Conservation (phyloP, 495 filamentous ascomycete species). For the Penicillium maclennaniae region DNA sequence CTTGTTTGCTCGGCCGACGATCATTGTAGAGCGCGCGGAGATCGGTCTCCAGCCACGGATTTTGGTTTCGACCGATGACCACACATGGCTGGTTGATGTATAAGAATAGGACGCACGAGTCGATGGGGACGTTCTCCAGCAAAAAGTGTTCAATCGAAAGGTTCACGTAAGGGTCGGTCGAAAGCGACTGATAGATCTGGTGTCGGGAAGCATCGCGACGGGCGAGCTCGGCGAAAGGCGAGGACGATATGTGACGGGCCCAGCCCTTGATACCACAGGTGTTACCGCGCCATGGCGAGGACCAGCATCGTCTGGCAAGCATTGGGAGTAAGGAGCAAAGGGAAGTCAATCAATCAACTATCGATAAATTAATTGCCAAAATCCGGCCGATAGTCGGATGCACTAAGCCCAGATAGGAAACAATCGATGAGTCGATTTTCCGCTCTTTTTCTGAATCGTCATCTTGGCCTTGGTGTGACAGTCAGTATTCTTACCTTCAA, state of each 20-base stretch:
- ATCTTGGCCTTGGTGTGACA: background rate
- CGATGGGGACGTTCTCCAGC: constrained; percentile 62
- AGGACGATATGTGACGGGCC: constrained; percentile 35
- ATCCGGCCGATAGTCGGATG: constrained; percentile 27
- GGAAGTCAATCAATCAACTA: constrained; percentile 1
- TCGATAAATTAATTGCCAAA: background rate
- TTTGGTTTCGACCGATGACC: constrained; percentile 93
- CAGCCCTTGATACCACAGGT: constrained; percentile 9
- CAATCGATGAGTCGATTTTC: constrained; percentile 26
- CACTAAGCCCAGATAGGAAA: constrained; percentile 33
- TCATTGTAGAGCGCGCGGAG: constrained; percentile 52
- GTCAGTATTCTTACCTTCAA: background rate
- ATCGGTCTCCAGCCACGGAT: constrained; percentile 92
- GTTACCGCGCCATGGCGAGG: constrained; percentile 5
- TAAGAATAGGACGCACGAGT: constrained; percentile 76
- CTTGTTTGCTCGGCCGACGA: constrained; percentile 16
- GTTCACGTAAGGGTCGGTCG: constrained; percentile 78
- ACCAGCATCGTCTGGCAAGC: constrained; percentile 15
- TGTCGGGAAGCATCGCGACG: constrained; percentile 45
- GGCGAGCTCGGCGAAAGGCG: constrained; percentile 42
- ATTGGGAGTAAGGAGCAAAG: constrained; percentile 17
- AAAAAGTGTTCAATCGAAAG: constrained; percentile 94
- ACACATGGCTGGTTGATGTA: constrained; percentile 84
- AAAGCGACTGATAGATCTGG: constrained; percentile 75
- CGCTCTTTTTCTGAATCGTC: constrained; percentile 5